phyloP scores from a whole-genome alignment of 257 asterid genomes.

The Coffea canephora region DNA sequence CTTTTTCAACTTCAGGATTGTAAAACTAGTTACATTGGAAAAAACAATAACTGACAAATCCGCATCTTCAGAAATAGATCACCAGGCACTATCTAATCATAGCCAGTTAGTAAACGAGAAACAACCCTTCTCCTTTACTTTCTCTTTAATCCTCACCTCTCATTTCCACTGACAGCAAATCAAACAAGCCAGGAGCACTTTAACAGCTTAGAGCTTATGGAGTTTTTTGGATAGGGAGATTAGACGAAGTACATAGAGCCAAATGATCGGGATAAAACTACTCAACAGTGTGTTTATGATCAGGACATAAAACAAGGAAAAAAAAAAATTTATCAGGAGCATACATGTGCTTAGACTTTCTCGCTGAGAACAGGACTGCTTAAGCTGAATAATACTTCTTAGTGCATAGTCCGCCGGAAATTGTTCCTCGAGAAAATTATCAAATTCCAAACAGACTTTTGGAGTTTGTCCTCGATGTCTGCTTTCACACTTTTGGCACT shows the following conservation, averaged over 20 bases:
- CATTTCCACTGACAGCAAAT: too few relatives aligned
- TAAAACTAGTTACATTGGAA: background rate
- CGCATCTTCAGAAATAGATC: background rate
- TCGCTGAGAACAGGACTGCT: slow-evolving; percentile 22
- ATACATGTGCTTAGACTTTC: slow-evolving; percentile 22
- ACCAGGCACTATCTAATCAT: background rate
- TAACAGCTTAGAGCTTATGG: background rate
- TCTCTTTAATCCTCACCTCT: background rate
- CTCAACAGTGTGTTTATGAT: too few relatives aligned
- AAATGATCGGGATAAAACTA: background rate
- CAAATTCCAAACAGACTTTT: slow-evolving; percentile 50
- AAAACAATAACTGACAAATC: background rate
- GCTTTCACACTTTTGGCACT: slow-evolving; percentile 45
- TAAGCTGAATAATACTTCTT: slow-evolving; percentile 27
- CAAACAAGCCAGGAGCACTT: background rate
- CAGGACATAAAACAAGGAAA: background rate
- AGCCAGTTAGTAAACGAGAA: background rate
- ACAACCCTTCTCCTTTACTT: background rate
- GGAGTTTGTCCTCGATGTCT: slow-evolving; percentile 45
- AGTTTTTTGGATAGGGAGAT: background rate
- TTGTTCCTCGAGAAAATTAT: slow-evolving; percentile 47
- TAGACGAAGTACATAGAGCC: background rate
- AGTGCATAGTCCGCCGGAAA: slow-evolving; percentile 39
- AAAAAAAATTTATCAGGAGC: background rate
- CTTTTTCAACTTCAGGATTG: background rate